Percentiles rank a stretch among this genome's conserved stretches.
These are phyloP conservation scores for Sporothrix brasiliensis DNA, from an alignment of 2,329 filamentous ascomycete species.

Conservation along the genomic window DNA sequence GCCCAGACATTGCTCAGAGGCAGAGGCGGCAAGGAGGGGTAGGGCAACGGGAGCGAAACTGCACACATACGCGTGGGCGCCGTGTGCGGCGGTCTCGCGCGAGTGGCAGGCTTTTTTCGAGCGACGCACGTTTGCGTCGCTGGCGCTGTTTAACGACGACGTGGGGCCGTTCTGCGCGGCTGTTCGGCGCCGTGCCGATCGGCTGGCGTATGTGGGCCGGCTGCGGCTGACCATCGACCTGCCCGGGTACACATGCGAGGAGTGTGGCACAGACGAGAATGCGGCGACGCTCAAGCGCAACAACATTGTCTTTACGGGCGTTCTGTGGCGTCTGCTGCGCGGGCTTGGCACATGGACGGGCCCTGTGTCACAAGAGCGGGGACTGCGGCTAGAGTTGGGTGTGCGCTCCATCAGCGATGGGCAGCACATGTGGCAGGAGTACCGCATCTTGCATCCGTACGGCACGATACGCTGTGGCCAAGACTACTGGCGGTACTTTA, in stretches of 20 bases:
- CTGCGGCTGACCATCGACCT: not conserved
- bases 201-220: not conserved
- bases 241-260: not conserved
- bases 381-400: not conserved
- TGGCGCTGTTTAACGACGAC: conserved; percentile 6
- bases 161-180: not conserved
- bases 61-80: not conserved
- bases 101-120: conserved; percentile 30
- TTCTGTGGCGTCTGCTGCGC: not conserved
- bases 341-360: not conserved
- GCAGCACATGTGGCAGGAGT: not conserved
- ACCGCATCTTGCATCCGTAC: conserved; percentile 1
- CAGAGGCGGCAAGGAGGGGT: not conserved
- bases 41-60: not conserved
- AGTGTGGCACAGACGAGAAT: not conserved
- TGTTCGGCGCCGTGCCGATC: not conserved
- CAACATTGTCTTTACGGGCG: not conserved
- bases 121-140: conserved; percentile 12
- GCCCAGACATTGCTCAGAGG: not conserved
- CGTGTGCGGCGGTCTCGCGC: conserved; percentile 27
- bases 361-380: not conserved
- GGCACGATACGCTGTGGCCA: not conserved
- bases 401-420: not conserved
- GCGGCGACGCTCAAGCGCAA: not conserved
- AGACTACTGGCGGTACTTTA: not conserved